Base-by-base conservation (phyloP, 2,329 filamentous ascomycete genomes). In the Xylariaceae sp. region DNA sequence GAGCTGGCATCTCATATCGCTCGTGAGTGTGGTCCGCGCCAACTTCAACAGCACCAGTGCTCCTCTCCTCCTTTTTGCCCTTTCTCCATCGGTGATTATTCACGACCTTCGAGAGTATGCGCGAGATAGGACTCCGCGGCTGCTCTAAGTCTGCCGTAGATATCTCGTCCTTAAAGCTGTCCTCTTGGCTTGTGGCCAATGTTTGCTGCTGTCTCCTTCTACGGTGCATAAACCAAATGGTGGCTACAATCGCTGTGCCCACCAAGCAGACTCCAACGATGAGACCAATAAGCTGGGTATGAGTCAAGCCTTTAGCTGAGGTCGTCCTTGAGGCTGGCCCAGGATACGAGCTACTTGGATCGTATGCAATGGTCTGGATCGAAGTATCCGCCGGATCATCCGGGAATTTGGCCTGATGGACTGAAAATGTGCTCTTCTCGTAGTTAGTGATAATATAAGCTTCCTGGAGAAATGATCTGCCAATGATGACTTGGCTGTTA, bases 391-490 rank as follows among this genome's bases (percentile, higher is more conserved):
- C 58, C 2, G 69, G 64, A 11, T 68, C 56, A 35, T 64, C 49
- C n/a, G 78, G 71, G 53, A 79, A 75, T 38, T 54, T 53, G 9
- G 78, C 78, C 51, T 80, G 74, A 41, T 79, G 71, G 18, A 84
- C 52, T 1, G 74, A 75, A 55, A 79, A 81, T 11, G 60, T 58
- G 13, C 61, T 65, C 28, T 67, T 67, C 45, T 81, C 78, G 52
- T 79, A 81, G 48, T 72, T 72, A 19, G 72, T 77, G 24, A 78
- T 68, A 4, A 81, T 60, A 45, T 81, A 81, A 2, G 83, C 75
- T 60, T 88, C 83, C 56, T 88, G 85, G 40, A 89, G 64, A 49
- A 88, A 87, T 0, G 78, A 74, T 26, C 83, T 73, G 7, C 85
- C 85, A 28, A 88, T 71, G 11, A 83, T 74, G 58, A 78, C 74